Conservation (phyloP, 2,329 filamentous ascomycete species). For the Colletotrichum sidae region DNA sequence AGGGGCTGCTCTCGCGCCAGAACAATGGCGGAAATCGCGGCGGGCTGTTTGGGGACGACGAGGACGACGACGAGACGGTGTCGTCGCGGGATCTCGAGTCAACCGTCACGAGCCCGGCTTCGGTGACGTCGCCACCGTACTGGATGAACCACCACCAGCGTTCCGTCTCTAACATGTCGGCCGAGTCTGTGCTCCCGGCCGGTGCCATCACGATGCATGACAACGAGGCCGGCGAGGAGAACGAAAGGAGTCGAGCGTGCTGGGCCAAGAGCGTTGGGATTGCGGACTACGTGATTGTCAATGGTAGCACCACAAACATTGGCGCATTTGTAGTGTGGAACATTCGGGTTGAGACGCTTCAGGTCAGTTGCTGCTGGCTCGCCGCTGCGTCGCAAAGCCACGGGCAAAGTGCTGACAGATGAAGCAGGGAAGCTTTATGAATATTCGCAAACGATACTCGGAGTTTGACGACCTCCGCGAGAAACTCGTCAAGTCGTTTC, state of each 20-base stretch:
- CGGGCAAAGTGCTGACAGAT: slow-evolving; percentile 32
- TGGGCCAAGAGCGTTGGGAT: slow-evolving; percentile 75
- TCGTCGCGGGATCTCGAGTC: slow-evolving; percentile 24
- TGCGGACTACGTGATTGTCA: slow-evolving; percentile 67
- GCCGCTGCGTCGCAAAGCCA: not conserved
- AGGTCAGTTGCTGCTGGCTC: slow-evolving; percentile 63
- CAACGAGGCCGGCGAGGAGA: slow-evolving; percentile 66
- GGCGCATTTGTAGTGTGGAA: slow-evolving; percentile 98
- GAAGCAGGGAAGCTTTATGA: slow-evolving; percentile 69
- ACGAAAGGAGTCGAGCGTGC: slow-evolving; percentile 67
- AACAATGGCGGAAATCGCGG: slow-evolving; percentile 27
- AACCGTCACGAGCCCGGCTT: slow-evolving; percentile 36
- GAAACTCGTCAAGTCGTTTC: slow-evolving; percentile 83
- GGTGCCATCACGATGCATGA: slow-evolving; percentile 72
- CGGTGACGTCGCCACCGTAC: slow-evolving; percentile 57
- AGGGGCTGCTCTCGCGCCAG: slow-evolving; percentile 25
- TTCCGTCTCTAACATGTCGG: slow-evolving; percentile 55
- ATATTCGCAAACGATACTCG: slow-evolving; percentile 82
- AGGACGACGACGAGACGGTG: slow-evolving; percentile 17
- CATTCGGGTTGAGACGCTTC: slow-evolving; percentile 86
- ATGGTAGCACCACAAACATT: slow-evolving; percentile 66
- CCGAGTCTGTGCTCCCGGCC: slow-evolving; percentile 59
- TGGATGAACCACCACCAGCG: slow-evolving; percentile 55
- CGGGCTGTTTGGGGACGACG: slow-evolving; percentile 31
- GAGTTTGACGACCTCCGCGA: slow-evolving; percentile 89